Evolutionary conservation across 75 land plant genomes (phyloP).

Genomic region (Ceratopteris richardii): DNA sequence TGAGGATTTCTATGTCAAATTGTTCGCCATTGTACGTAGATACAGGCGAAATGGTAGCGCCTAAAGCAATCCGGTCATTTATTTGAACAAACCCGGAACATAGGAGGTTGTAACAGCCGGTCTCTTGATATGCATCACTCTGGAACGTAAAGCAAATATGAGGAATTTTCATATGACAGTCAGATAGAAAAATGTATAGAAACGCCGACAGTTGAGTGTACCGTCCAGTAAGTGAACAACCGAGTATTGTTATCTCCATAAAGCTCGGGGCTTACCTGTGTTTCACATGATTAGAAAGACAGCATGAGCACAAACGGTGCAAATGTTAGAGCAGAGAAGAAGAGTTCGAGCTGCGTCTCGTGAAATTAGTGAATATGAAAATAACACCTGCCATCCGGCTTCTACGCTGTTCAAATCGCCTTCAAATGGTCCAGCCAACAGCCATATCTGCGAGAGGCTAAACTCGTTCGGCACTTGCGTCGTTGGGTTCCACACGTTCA

Average conservation of each 20-base stretch:
- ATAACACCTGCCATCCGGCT: constrained; percentile 59
- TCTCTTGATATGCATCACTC: constrained; percentile 85
- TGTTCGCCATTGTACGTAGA: constrained; percentile 45
- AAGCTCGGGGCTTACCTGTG: constrained; percentile 30
- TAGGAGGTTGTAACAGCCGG: constrained; percentile 81
- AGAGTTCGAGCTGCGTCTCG: background rate
- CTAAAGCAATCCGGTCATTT: constrained; percentile 64
- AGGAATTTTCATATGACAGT: background rate
- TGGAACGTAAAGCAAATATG: constrained; percentile 4
- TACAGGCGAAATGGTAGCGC: constrained; percentile 67
- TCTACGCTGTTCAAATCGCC: constrained; percentile 46
- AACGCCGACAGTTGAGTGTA: background rate
- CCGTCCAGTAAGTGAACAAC: constrained; percentile 35
- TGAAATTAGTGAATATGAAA: background rate
- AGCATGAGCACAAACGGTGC: background rate
- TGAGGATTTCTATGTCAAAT: constrained; percentile 62
- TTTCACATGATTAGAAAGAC: background rate
- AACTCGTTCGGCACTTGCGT: constrained; percentile 43
- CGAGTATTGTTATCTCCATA: constrained; percentile 35
- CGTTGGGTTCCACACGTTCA: constrained; percentile 63
- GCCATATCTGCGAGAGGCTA: constrained; percentile 55
- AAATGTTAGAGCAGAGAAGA: background rate
- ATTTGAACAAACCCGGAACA: constrained; percentile 81
- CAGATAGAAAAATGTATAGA: background rate
- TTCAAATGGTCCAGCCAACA: constrained; percentile 31